phyloP scores from a whole-genome alignment of 495 filamentous ascomycete genomes.

The Letharia columbiana region DNA sequence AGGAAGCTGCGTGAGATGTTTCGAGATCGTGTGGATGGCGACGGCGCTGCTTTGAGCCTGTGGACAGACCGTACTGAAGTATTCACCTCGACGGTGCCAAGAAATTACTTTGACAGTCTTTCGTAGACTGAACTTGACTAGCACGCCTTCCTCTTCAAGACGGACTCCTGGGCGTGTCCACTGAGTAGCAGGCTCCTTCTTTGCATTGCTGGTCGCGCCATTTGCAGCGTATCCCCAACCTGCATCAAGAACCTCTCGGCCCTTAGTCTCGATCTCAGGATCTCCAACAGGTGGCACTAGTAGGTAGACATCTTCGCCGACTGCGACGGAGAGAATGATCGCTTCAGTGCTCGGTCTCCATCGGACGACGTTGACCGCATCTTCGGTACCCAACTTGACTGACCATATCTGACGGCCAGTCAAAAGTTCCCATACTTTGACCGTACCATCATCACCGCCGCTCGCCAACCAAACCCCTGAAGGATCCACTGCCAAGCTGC shows the following conservation, averaged over 20 bases:
- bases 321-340: slow-evolving; percentile 70
- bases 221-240: slow-evolving; percentile 86
- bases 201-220: slow-evolving; percentile 50
- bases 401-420: slow-evolving; percentile 86
- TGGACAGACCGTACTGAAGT: slow-evolving; percentile 87
- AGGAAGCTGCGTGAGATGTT: slow-evolving; percentile 87
- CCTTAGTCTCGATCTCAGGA: slow-evolving; percentile 62
- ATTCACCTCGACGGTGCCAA: slow-evolving; percentile 92
- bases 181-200: slow-evolving; percentile 65
- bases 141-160: slow-evolving; percentile 67
- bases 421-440: slow-evolving; percentile 74
- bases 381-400: slow-evolving; percentile 66
- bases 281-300: slow-evolving; percentile 64
- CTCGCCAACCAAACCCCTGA: slow-evolving; percentile 72
- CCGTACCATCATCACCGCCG: slow-evolving; percentile 89
- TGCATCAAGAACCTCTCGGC: slow-evolving; percentile 66
- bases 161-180: slow-evolving; percentile 74
- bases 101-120: slow-evolving; percentile 80
- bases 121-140: slow-evolving; percentile 69
- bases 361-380: slow-evolving; percentile 75
- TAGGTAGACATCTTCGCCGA: slow-evolving; percentile 77
- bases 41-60: slow-evolving; percentile 70
- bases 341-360: slow-evolving; percentile 84
- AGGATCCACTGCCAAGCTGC: slow-evolving; percentile 71
- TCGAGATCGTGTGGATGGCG: slow-evolving; percentile 88